These are phyloP conservation scores for Actinidia polygama DNA, from an alignment of 179 eudicot genomes.

Conservation along the genomic window DNA sequence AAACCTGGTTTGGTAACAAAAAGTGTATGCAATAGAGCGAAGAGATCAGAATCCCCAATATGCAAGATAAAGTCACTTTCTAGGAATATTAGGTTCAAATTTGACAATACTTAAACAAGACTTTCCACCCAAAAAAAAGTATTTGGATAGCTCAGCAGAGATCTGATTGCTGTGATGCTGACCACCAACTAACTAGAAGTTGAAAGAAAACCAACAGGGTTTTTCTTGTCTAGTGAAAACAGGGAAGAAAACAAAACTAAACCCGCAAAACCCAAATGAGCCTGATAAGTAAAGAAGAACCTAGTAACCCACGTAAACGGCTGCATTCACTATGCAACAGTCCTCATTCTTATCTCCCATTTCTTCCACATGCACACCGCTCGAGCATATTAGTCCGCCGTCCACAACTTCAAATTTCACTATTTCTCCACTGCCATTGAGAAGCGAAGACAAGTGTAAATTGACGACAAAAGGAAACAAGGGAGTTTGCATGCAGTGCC, in stretches of 20 bases:
- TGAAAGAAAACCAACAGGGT: background rate
- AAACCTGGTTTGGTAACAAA: too few relatives aligned
- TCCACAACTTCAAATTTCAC: conserved; percentile 83
- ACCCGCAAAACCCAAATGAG: conserved; percentile 21
- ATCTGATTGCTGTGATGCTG: background rate
- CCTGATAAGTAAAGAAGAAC: conserved; percentile 14
- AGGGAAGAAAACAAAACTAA: conserved; percentile 26
- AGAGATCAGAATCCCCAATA: too few relatives aligned
- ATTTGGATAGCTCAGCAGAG: too few relatives aligned
- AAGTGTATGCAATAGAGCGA: too few relatives aligned
- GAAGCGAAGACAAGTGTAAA: background rate
- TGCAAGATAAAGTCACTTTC: too few relatives aligned
- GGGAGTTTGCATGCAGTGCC: background rate
- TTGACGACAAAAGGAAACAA: background rate
- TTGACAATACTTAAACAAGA: too few relatives aligned
- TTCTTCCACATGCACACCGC: conserved; percentile 96
- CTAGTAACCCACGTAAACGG: conserved; percentile 91
- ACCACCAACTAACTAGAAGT: background rate
- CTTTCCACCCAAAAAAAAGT: too few relatives aligned
- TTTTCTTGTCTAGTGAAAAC: conserved; percentile 1
- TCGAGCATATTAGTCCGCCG: conserved; percentile 95
- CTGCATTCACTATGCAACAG: conserved; percentile 98
- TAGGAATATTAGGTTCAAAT: too few relatives aligned
- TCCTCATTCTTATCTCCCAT: conserved; percentile 97
- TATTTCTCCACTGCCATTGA: conserved; percentile 66